Evolutionary conservation across 345 rosid species (phyloP), one percentile per base, ranked within the genome.

Genomic region (Euphorbia pulcherrima): DNA sequence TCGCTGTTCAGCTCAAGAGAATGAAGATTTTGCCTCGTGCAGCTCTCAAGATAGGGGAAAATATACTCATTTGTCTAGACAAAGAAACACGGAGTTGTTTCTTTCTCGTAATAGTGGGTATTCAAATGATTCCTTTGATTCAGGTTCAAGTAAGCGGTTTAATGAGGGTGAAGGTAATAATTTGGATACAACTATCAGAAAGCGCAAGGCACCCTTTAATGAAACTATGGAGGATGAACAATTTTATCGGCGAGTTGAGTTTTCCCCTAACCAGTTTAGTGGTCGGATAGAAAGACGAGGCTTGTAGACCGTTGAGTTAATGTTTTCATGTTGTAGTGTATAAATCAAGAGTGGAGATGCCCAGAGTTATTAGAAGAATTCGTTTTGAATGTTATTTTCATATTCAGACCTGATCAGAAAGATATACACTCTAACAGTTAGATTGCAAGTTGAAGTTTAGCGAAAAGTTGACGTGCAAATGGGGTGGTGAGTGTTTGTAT

Each of bases 31-130:
- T 56, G 84, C 70, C 41, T 72, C 80, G 23, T 75, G 77, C 46
- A 71, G 81, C 44, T 79, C 72, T 50, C 83, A 71, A 61, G 76
- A 76, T 21, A 70, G 69, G 37, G 69, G 75, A 35, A 78, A 64
- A 68, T 62, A 61, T 51, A 74, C 51, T 51, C 74, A 66, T 50
- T 62, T 48, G 61, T 72, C 74, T 64, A 54, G 50, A 16, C 78
- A 75, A 51, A 80, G 65, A 47, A 81, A 73, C 72, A 79, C 79
- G 81, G 92, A 85, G 74, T 76, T 86, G 73, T 70, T 80, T 75
- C 82, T 88, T 71, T 87, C 86, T 59, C 89, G 90, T 1, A 79
- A 90, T 1, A 79, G 76, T 74, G 83, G 70, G 76, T 75, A 71
- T 74, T 70, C 74, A 73, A 71, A 68, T 50, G 73, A 78, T 67